Evolutionary conservation across 441 rosid genomes (phyloP).

Genomic region (Omphalea diandra): DNA sequence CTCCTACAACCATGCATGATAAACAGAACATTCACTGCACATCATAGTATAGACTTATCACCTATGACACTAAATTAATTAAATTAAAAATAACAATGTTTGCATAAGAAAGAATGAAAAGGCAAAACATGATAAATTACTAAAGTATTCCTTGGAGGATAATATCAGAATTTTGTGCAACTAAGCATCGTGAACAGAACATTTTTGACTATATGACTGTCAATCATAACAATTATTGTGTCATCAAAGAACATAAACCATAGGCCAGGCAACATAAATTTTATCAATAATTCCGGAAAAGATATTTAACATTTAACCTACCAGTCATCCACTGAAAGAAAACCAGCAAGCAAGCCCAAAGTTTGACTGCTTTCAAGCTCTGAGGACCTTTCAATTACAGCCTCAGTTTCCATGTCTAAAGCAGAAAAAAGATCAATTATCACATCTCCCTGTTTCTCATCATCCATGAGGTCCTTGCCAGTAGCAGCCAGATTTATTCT

Average conservation of each 20-base stretch:
- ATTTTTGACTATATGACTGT: neutral
- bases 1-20: neutral
- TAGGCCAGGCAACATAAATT: neutral
- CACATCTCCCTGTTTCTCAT: slow-evolving; percentile 98
- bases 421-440: slow-evolving; percentile 91
- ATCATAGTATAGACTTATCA: too few relatives aligned
- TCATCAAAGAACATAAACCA: neutral
- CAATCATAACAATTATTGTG: neutral
- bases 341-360: slow-evolving; percentile 92
- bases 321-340: slow-evolving; percentile 98
- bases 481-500: slow-evolving; percentile 99
- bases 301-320: slow-evolving; percentile 31
- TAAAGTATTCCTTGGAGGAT: neutral
- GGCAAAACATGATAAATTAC: neutral
- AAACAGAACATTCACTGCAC: neutral
- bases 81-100: neutral
- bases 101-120: neutral
- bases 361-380: slow-evolving; percentile 94
- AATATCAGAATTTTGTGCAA: neutral
- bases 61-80: neutral
- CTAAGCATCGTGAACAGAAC: neutral
- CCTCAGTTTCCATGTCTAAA: slow-evolving; percentile 93
- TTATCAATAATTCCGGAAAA: neutral
- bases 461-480: slow-evolving; percentile 99
- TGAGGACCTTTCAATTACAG: slow-evolving; percentile 69